phyloP scores from a whole-genome alignment of 108 stramenopile species.

The Chaetoceros tenuissimus region DNA sequence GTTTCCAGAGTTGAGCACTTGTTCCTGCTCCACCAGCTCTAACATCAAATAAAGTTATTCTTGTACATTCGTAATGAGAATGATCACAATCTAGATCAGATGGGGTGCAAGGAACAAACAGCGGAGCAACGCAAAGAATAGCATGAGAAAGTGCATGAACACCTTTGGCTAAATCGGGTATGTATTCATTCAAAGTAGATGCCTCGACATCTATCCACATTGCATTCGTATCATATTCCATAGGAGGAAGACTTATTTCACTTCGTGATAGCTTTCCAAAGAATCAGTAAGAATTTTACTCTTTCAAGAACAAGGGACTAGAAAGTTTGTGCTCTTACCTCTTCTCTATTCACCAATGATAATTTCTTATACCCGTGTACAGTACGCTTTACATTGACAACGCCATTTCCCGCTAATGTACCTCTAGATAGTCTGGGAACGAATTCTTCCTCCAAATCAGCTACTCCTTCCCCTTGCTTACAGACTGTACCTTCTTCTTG shows the following conservation, averaged over 20 bases:
- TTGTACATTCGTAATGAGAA: conserved; percentile 40
- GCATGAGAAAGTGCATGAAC: conserved; percentile 92
- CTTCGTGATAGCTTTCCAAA: conserved; percentile 36
- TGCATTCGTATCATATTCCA: conserved; percentile 89
- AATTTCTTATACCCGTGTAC: conserved; percentile 81
- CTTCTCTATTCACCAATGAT: conserved; percentile 53
- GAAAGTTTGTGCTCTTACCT: too few species aligned
- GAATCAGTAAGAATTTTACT: not conserved
- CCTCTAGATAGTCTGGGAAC: conserved; percentile 2
- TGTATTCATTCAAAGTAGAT: conserved; percentile 21
- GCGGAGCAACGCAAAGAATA: conserved; percentile 81
- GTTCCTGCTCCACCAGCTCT: conserved; percentile 72
- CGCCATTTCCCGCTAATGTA: conserved; percentile 64
- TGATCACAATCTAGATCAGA: conserved; percentile 78
- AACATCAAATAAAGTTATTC: conserved; percentile 61
- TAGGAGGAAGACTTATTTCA: conserved; percentile 78
- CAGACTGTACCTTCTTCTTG: conserved; percentile 5
- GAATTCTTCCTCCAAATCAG: not conserved
- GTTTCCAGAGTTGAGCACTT: conserved; percentile 48
- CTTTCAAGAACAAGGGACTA: not conserved
- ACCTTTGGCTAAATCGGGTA: conserved; percentile 55
- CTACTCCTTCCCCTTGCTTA: not conserved
- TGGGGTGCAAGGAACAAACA: conserved; percentile 75
- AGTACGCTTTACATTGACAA: conserved; percentile 61
- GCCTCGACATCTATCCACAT: conserved; percentile 88